Conservation (phyloP, 176 grass and related monocot genomes). For the Secale cereale region DNA sequence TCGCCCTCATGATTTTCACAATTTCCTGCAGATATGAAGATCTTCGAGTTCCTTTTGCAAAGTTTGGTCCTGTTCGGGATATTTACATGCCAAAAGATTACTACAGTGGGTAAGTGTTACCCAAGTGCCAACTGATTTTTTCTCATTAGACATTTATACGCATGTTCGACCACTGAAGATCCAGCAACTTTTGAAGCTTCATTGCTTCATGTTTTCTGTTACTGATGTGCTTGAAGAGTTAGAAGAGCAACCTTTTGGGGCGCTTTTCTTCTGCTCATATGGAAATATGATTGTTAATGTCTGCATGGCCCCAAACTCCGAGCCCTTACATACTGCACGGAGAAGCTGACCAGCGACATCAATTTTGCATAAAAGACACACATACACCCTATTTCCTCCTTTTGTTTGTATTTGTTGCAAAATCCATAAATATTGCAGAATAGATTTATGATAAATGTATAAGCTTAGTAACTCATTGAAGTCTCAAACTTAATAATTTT, state of each 20-base stretch:
- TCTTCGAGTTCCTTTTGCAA: slow-evolving; percentile 52
- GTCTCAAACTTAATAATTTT: not conserved
- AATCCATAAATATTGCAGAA: not conserved
- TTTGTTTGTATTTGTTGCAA: not conserved
- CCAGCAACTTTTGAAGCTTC: not conserved
- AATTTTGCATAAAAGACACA: not conserved
- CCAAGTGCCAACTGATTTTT: not conserved
- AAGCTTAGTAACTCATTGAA: not conserved
- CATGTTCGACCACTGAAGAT: not conserved
- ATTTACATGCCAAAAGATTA: slow-evolving; percentile 83
- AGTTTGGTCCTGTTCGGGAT: slow-evolving; percentile 71
- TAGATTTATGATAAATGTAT: not conserved
- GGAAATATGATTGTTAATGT: slow-evolving; percentile 4
- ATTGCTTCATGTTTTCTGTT: not conserved
- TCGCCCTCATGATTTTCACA: not conserved
- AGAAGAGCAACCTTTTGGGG: not conserved
- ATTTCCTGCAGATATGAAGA: slow-evolving; percentile 47
- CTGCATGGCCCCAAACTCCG: not conserved
- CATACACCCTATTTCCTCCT: not conserved
- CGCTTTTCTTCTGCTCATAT: not conserved
- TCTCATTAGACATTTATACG: not conserved
- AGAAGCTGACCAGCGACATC: not conserved
- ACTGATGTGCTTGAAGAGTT: not conserved
- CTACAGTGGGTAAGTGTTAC: slow-evolving; percentile 52
- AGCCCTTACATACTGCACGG: not conserved